Base-by-base conservation (phyloP, 140 eudicot genomes). In the Oenanthe javanica region DNA sequence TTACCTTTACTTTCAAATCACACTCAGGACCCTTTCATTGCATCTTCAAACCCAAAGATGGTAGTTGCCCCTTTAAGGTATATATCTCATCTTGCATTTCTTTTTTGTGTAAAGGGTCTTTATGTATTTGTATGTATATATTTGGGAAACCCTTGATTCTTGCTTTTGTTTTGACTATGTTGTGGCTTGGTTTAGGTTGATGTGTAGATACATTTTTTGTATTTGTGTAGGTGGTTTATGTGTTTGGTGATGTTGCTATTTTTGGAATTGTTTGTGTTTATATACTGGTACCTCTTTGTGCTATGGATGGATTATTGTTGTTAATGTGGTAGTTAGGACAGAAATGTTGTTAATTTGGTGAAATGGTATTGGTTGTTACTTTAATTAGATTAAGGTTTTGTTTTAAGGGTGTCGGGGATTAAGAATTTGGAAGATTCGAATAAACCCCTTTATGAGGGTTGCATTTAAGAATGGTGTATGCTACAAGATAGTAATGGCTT, bases 11-110 rank as follows among this genome's bases (percentile, higher is more conserved):
- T 50, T 75, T 50, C 79, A 75, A 75, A 13, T 14, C 40, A 74
- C 25, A 21, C 42, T n/a, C 78, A 9, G 57, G 42, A 74, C 18
- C n/a, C 19, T 23, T 19, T 36, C 61, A 23, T 75, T 75, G 46
- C 42, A 27, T 75, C 78, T 49, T 25, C 25, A 13, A 2, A 23
- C 5, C 42, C 43, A 50, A 49, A 48, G 6, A 75, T 75, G 79
- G 79, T 75, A 13, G 15, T 7, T 13, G 43, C 61, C 79, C 79
- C 31, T 47, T 75, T 50, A 0, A 75, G 79, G 79, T 75, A 49
- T 23, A 4, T 12, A 12, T 46, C 38, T 46, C 0, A 42, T 74
- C 55, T n/a, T 74, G 50, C 50, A 45, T 21, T 46, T 8, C 10
- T 19, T 46, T 43, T 74, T 19, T 74, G 19, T 46, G 55, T 74